Evolutionary conservation across 768 basidiomycete genomes (phyloP), one percentile per base, ranked within the genome.

Genomic region (Termitomyces bulborhizus): DNA sequence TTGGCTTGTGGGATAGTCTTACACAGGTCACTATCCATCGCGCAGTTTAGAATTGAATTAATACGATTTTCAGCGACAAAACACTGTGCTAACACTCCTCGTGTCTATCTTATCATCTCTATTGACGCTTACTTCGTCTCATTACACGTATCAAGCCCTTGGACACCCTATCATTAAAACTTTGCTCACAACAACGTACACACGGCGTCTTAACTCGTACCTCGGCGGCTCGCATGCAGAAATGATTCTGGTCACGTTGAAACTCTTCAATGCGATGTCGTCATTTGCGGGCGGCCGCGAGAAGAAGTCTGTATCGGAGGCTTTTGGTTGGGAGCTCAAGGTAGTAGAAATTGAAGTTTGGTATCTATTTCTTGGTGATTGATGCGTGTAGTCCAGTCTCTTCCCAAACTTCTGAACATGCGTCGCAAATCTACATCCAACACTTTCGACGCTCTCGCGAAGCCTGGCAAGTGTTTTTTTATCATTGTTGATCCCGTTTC

Each of bases 291-390:
- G 86, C 24, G 87, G 88, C 16, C 69, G 76, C 24, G 88, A 91
- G 58, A 76, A 80, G 49, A 85, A 80, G 58, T 63, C 73, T 0
- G 73, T 89, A 1, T 67, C 85, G 27, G 90, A 91, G 52, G 74
- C 74, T 0, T 90, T 93, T 68, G 79, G 82, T 6, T 93, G 90
- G 90, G 88, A 89, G 55, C 75, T 78, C 31, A 92, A 90, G 76
- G 90, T 85, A 51, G 26, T 1, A 69, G 63, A 1, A 6, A 11
- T 42, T 41, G 2, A 29, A 18, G 16, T 0, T 47, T 43, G 26
- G 18, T 26, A 32, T 55, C 36, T 46, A 11, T 29, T 5, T 1
- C 12, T 13, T 32, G 0, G n/a, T 15, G 15, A 37, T 32, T 42
- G 41, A 56, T 53, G 27, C 57, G 52, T 24, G 54, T 53, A 39